Percentiles rank a stretch among this genome's conserved stretches.
Conservation (phyloP, 306 rosid species). For the Albizia julibrissin region DNA sequence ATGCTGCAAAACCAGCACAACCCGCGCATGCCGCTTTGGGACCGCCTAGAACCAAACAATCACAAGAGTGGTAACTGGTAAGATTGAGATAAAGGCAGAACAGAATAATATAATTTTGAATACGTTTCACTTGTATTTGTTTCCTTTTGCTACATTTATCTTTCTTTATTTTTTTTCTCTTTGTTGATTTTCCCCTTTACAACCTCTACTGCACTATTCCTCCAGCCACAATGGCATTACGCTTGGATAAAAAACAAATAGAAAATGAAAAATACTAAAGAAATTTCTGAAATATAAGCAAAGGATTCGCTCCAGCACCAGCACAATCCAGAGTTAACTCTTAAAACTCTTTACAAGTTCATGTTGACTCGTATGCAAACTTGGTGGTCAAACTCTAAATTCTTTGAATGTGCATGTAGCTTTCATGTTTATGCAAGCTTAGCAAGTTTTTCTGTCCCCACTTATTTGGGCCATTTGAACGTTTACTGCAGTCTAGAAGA, state of each 20-base stretch:
- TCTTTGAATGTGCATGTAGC: background rate
- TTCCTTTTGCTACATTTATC: no score
- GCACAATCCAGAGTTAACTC: background rate
- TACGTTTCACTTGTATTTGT: no score
- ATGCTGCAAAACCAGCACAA: conserved; percentile 94
- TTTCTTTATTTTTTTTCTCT: background rate
- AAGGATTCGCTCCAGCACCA: background rate
- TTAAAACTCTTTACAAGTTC: background rate
- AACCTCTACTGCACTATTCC: conserved; percentile 6
- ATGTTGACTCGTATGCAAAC: background rate
- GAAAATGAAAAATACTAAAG: background rate
- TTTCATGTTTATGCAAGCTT: background rate
- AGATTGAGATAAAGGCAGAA: conserved; percentile 28
- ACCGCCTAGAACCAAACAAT: conserved; percentile 61
- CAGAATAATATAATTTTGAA: background rate
- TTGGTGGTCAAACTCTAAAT: background rate
- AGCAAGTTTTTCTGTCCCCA: background rate
- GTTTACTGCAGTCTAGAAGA: background rate
- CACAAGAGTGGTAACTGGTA: conserved; percentile 18
- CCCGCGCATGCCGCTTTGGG: conserved; percentile 91
- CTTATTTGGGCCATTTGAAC: background rate
- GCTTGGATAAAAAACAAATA: background rate
- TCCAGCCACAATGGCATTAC: background rate
- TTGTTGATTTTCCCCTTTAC: background rate
- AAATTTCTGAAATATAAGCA: background rate